These are phyloP conservation scores for Irpex sp. DNA, from an alignment of 1,284 basidiomycete genomes.

Conservation along the genomic window DNA sequence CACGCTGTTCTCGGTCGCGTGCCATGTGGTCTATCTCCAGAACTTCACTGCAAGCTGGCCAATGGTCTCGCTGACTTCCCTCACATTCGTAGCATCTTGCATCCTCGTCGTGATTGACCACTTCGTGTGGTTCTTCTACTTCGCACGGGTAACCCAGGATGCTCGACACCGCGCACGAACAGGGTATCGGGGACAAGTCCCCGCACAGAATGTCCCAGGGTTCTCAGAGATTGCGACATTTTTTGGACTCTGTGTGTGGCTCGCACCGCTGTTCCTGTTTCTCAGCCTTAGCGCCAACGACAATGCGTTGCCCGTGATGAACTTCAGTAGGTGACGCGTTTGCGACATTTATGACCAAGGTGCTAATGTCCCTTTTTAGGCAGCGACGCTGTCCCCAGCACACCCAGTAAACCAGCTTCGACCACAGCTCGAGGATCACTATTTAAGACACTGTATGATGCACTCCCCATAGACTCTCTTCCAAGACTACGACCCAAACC, in stretches of 20 bases:
- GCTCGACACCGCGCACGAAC: slow-evolving; percentile 44
- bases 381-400: slow-evolving; percentile 19
- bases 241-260: slow-evolving; percentile 92
- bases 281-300: slow-evolving; percentile 93
- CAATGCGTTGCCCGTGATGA: slow-evolving; percentile 73
- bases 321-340: slow-evolving; percentile 22
- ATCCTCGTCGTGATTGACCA: slow-evolving; percentile 82
- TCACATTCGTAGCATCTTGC: slow-evolving; percentile 82
- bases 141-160: slow-evolving; percentile 64
- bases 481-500: slow-evolving; percentile 27
- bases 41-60: slow-evolving; percentile 91
- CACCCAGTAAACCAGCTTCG: slow-evolving; percentile 17
- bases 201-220: slow-evolving; percentile 39
- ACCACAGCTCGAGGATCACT: slow-evolving; percentile 25
- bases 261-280: slow-evolving; percentile 88
- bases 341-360: neutral
- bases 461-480: slow-evolving; percentile 24
- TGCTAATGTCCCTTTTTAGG: neutral
- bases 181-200: slow-evolving; percentile 27
- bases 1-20: slow-evolving; percentile 74
- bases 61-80: slow-evolving; percentile 81
- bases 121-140: slow-evolving; percentile 94
- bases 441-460: slow-evolving; percentile 30
- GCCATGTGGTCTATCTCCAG: slow-evolving; percentile 85
- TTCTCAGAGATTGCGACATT: slow-evolving; percentile 87